These are phyloP conservation scores for Phoma sp. DNA, from an alignment of 2,329 filamentous ascomycete genomes.

Conservation along the genomic window DNA sequence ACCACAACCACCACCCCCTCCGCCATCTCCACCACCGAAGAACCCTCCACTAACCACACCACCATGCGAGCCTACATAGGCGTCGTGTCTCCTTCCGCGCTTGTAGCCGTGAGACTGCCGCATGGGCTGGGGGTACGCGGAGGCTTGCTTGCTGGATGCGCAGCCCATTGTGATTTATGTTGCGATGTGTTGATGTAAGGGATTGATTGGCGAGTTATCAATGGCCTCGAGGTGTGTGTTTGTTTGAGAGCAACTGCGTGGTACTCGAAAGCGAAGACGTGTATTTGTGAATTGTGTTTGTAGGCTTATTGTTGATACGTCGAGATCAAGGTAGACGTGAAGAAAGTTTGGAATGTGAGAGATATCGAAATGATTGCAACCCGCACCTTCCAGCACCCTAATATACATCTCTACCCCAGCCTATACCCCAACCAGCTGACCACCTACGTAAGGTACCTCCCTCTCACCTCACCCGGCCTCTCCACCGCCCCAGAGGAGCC, in stretches of 20 bases:
- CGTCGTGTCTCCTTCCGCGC: background rate
- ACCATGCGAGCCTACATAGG: conserved; percentile 5
- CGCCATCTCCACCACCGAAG: conserved; percentile 10
- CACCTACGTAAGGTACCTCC: background rate
- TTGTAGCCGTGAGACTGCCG: conserved; percentile 10
- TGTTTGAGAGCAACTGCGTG: too few species aligned
- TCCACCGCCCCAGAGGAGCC: conserved; percentile 9
- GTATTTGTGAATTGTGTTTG: background rate
- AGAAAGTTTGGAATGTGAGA: too few species aligned
- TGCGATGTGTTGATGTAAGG: background rate
- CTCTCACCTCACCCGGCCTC: background rate
- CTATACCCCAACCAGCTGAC: conserved; percentile 5
- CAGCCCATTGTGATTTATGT: conserved; percentile 25
- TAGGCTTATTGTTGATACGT: background rate
- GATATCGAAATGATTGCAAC: too few species aligned
- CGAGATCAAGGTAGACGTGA: too few species aligned
- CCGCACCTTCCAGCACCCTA: background rate
- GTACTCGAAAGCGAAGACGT: too few species aligned
- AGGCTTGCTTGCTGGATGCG: conserved; percentile 17
- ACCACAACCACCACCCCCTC: conserved; percentile 13
- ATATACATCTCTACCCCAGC: background rate
- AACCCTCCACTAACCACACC: conserved; percentile 19
- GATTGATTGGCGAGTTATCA: background rate
- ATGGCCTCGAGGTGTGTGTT: too few species aligned
- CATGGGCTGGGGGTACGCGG: conserved; percentile 25